phyloP scores from a whole-genome alignment of 2,329 filamentous ascomycete genomes.

The Penicillium sp. region DNA sequence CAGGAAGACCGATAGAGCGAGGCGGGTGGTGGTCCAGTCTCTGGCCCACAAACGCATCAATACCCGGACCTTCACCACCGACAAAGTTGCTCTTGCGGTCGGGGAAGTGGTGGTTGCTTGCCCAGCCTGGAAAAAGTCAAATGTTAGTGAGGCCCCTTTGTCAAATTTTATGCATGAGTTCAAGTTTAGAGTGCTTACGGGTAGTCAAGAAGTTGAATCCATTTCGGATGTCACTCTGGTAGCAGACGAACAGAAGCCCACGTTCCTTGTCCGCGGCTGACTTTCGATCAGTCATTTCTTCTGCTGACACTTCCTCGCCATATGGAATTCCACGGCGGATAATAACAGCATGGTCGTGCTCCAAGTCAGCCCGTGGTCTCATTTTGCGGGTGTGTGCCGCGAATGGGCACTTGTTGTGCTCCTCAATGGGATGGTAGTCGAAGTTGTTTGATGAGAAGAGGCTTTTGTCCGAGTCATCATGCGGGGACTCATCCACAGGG shows the following conservation, averaged over 20 bases:
- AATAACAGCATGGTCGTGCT: constrained; percentile 36
- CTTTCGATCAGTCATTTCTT: constrained; percentile 35
- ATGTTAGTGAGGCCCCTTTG: neutral
- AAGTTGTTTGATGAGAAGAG: constrained; percentile 44
- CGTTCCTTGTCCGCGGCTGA: constrained; percentile 35
- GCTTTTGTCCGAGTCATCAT: constrained; percentile 31
- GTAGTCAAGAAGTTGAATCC: constrained; percentile 39
- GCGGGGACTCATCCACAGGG: constrained; percentile 35
- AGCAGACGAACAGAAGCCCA: constrained; percentile 49
- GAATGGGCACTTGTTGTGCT: constrained; percentile 45
- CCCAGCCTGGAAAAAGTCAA: constrained; percentile 21
- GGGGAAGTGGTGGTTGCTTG: constrained; percentile 22
- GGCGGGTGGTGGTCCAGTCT: constrained; percentile 14
- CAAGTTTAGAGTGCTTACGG: constrained; percentile 14
- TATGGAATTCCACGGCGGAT: constrained; percentile 50
- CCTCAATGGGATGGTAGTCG: constrained; percentile 31
- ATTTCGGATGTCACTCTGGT: constrained; percentile 45
- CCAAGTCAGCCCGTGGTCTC: constrained; percentile 44
- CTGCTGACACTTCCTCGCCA: constrained; percentile 39
- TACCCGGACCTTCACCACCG: constrained; percentile 16
- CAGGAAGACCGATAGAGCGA: constrained; percentile 17
- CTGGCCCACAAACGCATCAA: constrained; percentile 25
- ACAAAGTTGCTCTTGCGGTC: constrained; percentile 12
- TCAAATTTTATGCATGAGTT: neutral
- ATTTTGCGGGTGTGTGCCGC: constrained; percentile 52